Percentiles rank a stretch among this genome's conserved stretches.
Evolutionary conservation across 768 basidiomycete species (phyloP).

Genomic region (Leccinellum rugosiceps): DNA sequence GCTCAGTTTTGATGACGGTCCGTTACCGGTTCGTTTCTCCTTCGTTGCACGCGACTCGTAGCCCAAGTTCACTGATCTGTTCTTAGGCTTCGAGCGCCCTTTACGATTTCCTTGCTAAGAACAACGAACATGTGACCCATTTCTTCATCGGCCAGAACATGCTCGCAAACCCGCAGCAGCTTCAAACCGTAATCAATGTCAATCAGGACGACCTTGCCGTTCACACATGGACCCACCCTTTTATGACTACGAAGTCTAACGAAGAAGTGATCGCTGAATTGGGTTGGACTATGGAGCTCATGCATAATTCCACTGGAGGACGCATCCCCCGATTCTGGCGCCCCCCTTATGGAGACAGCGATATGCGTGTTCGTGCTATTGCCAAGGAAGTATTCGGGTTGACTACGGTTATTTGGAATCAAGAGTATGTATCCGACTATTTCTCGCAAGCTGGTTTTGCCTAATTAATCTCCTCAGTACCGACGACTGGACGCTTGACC

Average conservation of each 20-base stretch:
- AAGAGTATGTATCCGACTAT: conserved; percentile 50
- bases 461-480: conserved; percentile 43
- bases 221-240: conserved; percentile 66
- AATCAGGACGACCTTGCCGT: conserved; percentile 39
- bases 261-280: conserved; percentile 63
- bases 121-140: conserved; percentile 75
- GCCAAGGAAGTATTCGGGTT: conserved; percentile 86
- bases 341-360: conserved; percentile 85
- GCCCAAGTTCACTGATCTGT: neutral
- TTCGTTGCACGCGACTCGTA: neutral
- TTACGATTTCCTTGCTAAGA: conserved; percentile 61
- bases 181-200: conserved; percentile 47
- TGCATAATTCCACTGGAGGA: conserved; percentile 79
- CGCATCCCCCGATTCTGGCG: conserved; percentile 77
- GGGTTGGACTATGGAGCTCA: conserved; percentile 78
- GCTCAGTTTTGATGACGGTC: conserved; percentile 80
- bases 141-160: conserved; percentile 89
- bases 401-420: conserved; percentile 86
- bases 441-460: neutral
- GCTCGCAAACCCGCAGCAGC: conserved; percentile 50
- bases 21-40: conserved; percentile 41
- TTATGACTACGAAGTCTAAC: conserved; percentile 78
- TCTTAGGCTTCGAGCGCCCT: conserved; percentile 43
- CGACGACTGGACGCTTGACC: conserved; percentile 67
- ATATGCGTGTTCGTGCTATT: conserved; percentile 80